Base-by-base conservation (phyloP, 176 grass and related monocot genomes). In the Avena atlantica region DNA sequence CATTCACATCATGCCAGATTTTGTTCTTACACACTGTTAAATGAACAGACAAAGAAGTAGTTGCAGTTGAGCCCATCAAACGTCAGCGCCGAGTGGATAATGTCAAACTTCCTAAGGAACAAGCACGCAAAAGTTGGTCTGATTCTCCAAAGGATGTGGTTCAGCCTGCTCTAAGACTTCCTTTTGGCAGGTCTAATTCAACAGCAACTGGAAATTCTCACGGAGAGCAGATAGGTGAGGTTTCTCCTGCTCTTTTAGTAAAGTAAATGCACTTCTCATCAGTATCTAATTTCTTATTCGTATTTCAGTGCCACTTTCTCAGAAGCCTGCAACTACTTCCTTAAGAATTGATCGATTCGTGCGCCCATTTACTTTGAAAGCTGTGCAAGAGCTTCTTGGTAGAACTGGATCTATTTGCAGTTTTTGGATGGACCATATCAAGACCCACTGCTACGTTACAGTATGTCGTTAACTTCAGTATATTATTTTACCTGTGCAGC, bases 391-490 rank as follows among this genome's bases (percentile, higher is more conserved):
- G 65, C 81, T 97, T 87, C 92, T 97, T 80, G 92, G 80, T 59
- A 97, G 86, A 89, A 91, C 90, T 87, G 92, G 95, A 78, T 87
- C 86, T 40, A 37, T 97, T 61, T 89, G 84, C 76, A 92, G 84
- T 86, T 97, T 97, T 78, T 94, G 95, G 95, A 97, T 97, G 95
- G 92, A 97, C 75, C 88, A 91, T 74, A 97, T 97, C 66, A 97
- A 97, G 86, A 97, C 95, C 24, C 95, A 94, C 48, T 97, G 95
- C 84, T 97, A 92, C 74, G 90, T 97, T 72, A 97, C 90, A 52
- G 95, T 97, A 97, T 81, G 90, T 70, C 12, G 2, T 34, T 83
- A 70, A 23, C 23, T 78, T 87, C 20, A 8, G 21, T 31, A 37
- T 49, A 14, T 61, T 70, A 71, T 83, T 20, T 72, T 78, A 56